Conservation (phyloP, 2,329 filamentous ascomycete species). For the Aulographum hederae region DNA sequence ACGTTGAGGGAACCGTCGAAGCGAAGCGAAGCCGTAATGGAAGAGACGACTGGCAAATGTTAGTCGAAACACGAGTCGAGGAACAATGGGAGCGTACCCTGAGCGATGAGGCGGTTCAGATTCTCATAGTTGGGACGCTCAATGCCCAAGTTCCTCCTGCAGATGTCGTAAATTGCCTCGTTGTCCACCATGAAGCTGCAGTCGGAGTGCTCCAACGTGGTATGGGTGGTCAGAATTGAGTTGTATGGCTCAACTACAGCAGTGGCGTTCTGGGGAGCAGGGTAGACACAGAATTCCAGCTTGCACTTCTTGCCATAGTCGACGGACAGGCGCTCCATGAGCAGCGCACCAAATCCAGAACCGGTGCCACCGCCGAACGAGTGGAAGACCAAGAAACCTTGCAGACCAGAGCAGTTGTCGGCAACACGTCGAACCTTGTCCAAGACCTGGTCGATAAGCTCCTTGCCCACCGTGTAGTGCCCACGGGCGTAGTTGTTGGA, state of each 20-base stretch:
- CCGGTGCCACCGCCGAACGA: slow-evolving; percentile 98
- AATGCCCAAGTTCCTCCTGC: slow-evolving; percentile 90
- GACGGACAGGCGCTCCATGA: slow-evolving; percentile 97
- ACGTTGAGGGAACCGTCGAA: slow-evolving; percentile 99
- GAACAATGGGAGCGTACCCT: slow-evolving; percentile 46
- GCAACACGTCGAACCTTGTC: slow-evolving; percentile 96
- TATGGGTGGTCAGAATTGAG: slow-evolving; percentile 97
- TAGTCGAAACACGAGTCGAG: slow-evolving; percentile 14
- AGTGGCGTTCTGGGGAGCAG: slow-evolving; percentile 88
- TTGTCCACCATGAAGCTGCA: slow-evolving; percentile 99
- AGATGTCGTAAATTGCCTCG: slow-evolving; percentile 99
- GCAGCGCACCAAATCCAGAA: slow-evolving; percentile 91
- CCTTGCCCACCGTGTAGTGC: slow-evolving; percentile 99
- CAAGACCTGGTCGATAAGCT: slow-evolving; percentile 93
- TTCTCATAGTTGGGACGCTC: slow-evolving; percentile 98
- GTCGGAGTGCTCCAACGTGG: slow-evolving; percentile 97
- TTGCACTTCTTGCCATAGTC: slow-evolving; percentile 99
- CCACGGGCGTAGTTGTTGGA: slow-evolving; percentile 99
- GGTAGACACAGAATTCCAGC: slow-evolving; percentile 98
- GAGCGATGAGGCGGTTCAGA: slow-evolving; percentile 94
- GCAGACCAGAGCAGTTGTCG: slow-evolving; percentile 93
- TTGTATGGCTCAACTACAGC: slow-evolving; percentile 99
- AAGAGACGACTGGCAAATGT: slow-evolving; percentile 61
- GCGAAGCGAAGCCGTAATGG: slow-evolving; percentile 93
- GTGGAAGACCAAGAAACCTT: slow-evolving; percentile 99